These are phyloP conservation scores for Biscutella auriculata DNA, from an alignment of 441 rosid species.

Conservation along the genomic window DNA sequence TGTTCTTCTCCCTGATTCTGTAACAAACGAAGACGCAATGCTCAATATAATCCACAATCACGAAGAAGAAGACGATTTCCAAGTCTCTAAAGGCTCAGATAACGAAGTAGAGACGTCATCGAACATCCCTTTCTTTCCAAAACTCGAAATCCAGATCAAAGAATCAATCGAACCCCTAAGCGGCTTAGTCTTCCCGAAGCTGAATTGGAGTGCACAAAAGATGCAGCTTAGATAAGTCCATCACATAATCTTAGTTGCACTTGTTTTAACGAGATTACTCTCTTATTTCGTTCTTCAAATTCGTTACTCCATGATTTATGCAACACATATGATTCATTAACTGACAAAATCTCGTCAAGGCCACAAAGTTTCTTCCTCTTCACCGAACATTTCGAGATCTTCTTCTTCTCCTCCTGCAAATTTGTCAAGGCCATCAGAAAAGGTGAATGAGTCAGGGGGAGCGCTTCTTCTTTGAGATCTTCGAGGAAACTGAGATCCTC, in stretches of 20 bases:
- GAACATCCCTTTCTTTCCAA: slow-evolving; percentile 42
- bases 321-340: slow-evolving; percentile 64
- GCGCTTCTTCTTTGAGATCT: too few relatives aligned
- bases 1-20: slow-evolving; percentile 55
- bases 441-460: too few relatives aligned
- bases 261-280: slow-evolving; percentile 57
- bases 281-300: slow-evolving; percentile 62
- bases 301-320: slow-evolving; percentile 61
- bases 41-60: slow-evolving; percentile 60
- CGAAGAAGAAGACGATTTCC: slow-evolving; percentile 53
- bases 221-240: slow-evolving; percentile 78
- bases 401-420: too few relatives aligned
- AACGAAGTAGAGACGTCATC: slow-evolving; percentile 42
- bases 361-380: slow-evolving; percentile 61
- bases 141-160: slow-evolving; percentile 50
- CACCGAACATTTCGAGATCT: too few relatives aligned
- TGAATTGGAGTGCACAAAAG: slow-evolving; percentile 88
- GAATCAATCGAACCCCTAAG: slow-evolving; percentile 52
- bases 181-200: slow-evolving; percentile 54
- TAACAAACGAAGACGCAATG: slow-evolving; percentile 52
- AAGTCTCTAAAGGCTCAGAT: slow-evolving; percentile 52
- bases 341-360: slow-evolving; percentile 32
- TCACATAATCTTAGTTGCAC: slow-evolving; percentile 53
- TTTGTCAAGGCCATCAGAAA: too few relatives aligned
- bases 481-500: too few relatives aligned